A percentile compares a stretch with the other conserved stretches of the same genome.
phyloP scores from a whole-genome alignment of 176 grass and related monocot species.

The Poa pratensis region DNA sequence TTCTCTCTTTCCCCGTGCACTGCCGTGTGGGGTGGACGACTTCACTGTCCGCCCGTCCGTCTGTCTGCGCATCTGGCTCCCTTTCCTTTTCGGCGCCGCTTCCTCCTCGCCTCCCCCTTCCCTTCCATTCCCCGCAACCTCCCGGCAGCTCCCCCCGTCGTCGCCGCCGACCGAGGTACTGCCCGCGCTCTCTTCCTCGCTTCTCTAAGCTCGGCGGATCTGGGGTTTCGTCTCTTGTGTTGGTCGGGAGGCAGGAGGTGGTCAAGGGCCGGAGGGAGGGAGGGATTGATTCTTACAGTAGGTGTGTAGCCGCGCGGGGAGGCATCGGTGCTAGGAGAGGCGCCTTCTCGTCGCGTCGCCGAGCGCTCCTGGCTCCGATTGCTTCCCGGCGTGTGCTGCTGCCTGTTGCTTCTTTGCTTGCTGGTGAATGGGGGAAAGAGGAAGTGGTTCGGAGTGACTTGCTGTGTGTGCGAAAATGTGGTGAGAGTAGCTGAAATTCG shows the following conservation, averaged over 20 bases:
- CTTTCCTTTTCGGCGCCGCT: constrained; percentile 40
- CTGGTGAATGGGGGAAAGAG: constrained; percentile 5
- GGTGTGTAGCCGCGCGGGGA: background rate
- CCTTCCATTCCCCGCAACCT: background rate
- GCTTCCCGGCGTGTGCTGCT: constrained; percentile 3
- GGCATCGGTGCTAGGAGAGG: background rate
- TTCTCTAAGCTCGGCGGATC: constrained; percentile 3
- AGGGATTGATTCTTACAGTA: background rate
- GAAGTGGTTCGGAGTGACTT: background rate
- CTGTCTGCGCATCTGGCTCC: constrained; percentile 48
- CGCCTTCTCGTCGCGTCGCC: background rate
- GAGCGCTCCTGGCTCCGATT: background rate
- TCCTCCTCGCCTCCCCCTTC: constrained; percentile 14
- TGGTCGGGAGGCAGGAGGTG: background rate
- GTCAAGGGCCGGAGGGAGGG: background rate
- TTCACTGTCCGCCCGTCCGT: constrained; percentile 28
- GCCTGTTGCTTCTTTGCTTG: background rate
- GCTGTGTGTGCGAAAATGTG: background rate
- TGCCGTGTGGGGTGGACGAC: background rate
- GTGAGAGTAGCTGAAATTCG: background rate
- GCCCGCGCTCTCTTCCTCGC: background rate
- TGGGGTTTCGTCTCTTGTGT: constrained; percentile 10
- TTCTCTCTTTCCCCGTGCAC: background rate
- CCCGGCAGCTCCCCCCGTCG: background rate
- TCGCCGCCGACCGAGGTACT: constrained; percentile 25